phyloP scores from a whole-genome alignment of 2,329 filamentous ascomycete species.

The Exophiala sp. region DNA sequence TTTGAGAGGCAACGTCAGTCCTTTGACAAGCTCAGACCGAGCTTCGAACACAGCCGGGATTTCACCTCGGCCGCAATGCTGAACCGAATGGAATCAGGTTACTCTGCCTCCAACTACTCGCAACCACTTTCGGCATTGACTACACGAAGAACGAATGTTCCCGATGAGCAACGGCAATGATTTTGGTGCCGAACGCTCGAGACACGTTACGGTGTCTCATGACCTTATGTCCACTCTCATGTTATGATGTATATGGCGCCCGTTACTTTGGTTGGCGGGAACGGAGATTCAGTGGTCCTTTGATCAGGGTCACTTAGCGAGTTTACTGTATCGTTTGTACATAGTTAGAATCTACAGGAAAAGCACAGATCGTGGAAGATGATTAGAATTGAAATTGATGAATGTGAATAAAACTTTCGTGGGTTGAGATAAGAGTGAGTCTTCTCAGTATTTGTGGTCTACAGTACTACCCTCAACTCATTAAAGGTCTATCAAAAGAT shows the following conservation, averaged over 20 bases:
- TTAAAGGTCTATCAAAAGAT: background rate
- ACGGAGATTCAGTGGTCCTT: background rate
- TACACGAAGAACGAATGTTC: slow-evolving; percentile 15
- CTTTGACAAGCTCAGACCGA: slow-evolving; percentile 78
- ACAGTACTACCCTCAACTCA: no score
- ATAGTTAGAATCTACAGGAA: slow-evolving; percentile 16
- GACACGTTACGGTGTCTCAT: slow-evolving; percentile 5
- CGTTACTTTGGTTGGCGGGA: background rate
- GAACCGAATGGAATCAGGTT: slow-evolving; percentile 74
- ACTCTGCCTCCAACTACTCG: slow-evolving; percentile 40
- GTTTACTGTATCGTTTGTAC: slow-evolving; percentile 10
- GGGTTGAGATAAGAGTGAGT: background rate
- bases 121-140: slow-evolving; percentile 11
- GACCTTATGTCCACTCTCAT: slow-evolving; percentile 16
- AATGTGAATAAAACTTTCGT: background rate
- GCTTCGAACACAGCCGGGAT: slow-evolving; percentile 83
- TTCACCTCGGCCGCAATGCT: slow-evolving; percentile 88
- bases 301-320: slow-evolving; percentile 11
- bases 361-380: background rate
- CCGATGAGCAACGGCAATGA: slow-evolving; percentile 6
- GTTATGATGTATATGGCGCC: slow-evolving; percentile 7
- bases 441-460: no score
- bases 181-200: background rate
- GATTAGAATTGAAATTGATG: background rate
- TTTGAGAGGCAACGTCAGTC: slow-evolving; percentile 82